A percentile compares a stretch with the other conserved stretches of the same genome.
Evolutionary conservation across 768 basidiomycete species (phyloP).

Genomic region (Pisolithus tinctorius): DNA sequence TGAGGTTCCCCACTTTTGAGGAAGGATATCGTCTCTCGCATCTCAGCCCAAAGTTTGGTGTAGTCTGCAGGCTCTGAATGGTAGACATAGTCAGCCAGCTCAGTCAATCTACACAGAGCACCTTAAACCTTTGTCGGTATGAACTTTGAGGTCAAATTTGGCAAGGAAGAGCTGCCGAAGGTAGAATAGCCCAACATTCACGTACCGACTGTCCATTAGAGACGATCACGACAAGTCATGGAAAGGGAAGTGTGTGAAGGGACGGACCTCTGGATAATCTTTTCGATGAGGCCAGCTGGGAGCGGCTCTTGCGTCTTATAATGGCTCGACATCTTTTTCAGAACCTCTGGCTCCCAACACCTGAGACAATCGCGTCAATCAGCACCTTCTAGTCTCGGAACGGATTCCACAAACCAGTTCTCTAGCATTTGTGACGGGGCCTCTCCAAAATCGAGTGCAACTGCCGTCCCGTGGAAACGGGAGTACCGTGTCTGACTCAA

Average conservation of each 20-base stretch:
- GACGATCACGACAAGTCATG: not conserved
- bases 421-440: conserved; percentile 91
- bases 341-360: conserved; percentile 79
- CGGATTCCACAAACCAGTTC: conserved; percentile 54
- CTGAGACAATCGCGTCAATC: conserved; percentile 21
- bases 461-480: conserved; percentile 78
- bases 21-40: conserved; percentile 63
- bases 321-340: conserved; percentile 73
- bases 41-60: conserved; percentile 70
- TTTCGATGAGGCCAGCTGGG: conserved; percentile 64
- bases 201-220: conserved; percentile 48
- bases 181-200: conserved; percentile 77
- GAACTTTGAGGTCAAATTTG: conserved; percentile 69
- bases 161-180: conserved; percentile 83
- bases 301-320: conserved; percentile 69
- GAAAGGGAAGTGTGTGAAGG: not conserved
- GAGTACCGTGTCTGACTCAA: conserved; percentile 63
- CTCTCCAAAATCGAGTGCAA: conserved; percentile 79
- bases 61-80: conserved; percentile 41
- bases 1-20: conserved; percentile 53
- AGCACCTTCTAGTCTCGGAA: not conserved
- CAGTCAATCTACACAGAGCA: not conserved
- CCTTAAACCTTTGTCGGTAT: conserved; percentile 55
- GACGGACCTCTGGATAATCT: conserved; percentile 70
- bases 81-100: not conserved